Base-by-base conservation (phyloP, 2,329 filamentous ascomycete species). In the Cladosporium oxysporum region DNA sequence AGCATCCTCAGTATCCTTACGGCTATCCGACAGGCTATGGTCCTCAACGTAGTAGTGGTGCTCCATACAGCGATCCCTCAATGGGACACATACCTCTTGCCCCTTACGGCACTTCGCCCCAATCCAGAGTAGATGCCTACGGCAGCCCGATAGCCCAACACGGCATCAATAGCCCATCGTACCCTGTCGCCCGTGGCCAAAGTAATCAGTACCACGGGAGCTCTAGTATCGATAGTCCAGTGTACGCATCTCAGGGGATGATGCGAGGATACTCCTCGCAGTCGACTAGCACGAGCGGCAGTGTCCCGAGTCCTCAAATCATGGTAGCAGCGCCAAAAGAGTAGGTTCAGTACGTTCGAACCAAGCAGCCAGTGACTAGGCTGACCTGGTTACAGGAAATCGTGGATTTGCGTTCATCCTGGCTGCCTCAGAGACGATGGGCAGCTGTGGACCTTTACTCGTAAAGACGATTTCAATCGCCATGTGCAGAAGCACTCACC, bases 391-490 rank as follows among this genome's bases (percentile, higher is more conserved):
- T 10, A 3, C n/a, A 62, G 59, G n/a, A 62, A n/a, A 28, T 10
- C 44, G 0, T 62, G 31, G 44, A 23, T 50, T 31, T 62, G 59
- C 18, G 12, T 28, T 10, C 21, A 50, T 14, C 59, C 59, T 11
- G 59, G 59, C 29, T 62, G 59, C 47, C 35, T 52, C n/a, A 33
- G 28, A 21, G 41, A 47, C 6, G 28, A 58, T 44, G 52, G 52
- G 3, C 26, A 28, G 16, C 23, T 55, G 33, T 35, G 33, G 28
- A 12, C 35, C 2, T 62, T 62, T 29, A 16, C 41, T 21, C 79
- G 82, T 47, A 75, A 76, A 28, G 81, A 81, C 10, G 82, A 84
- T 69, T 71, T 83, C 11, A 79, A 79, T 66, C 81, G 82, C 21
- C 82, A 84, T 66, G 72, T 79, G 59, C 74, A 76, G 18, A 81